Conservation (phyloP, 2,329 filamentous ascomycete species). For the Alternaria triticimaculans region DNA sequence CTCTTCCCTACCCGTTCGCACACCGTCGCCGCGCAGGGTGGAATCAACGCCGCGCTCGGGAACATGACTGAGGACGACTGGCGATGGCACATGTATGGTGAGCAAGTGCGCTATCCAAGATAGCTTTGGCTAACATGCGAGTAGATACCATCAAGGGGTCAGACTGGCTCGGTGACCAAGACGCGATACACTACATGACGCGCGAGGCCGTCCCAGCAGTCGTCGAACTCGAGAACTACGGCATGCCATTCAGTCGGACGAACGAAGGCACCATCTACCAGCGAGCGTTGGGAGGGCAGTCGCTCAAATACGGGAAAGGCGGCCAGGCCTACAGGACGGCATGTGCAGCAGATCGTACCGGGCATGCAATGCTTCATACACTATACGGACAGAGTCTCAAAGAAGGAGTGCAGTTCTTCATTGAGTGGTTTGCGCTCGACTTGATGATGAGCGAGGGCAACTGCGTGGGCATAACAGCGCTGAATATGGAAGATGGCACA, state of each 20-base stretch:
- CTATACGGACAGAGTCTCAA: conserved; percentile 58
- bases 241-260: conserved; percentile 61
- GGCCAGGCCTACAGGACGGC: conserved; percentile 58
- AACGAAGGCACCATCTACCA: conserved; percentile 57
- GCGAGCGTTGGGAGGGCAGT: conserved; percentile 57
- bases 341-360: conserved; percentile 56
- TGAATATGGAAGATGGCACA: conserved; percentile 59
- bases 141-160: conserved; percentile 56
- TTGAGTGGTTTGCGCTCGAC: conserved; percentile 59
- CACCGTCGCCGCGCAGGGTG: conserved; percentile 71
- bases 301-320: conserved; percentile 55
- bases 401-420: conserved; percentile 58
- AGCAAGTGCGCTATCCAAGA: conserved; percentile 32
- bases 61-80: conserved; percentile 65
- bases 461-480: conserved; percentile 55
- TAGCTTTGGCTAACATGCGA: neutral
- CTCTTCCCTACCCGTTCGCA: conserved; percentile 69
- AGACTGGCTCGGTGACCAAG: conserved; percentile 66
- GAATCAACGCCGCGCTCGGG: conserved; percentile 66
- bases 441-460: conserved; percentile 57
- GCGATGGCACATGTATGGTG: conserved; percentile 68
- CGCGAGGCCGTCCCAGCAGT: conserved; percentile 61
- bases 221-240: conserved; percentile 63
- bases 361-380: conserved; percentile 60
- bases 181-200: conserved; percentile 67